Evolutionary conservation across 2,329 filamentous ascomycete genomes (phyloP).

Genomic region (Fusarium secorum): DNA sequence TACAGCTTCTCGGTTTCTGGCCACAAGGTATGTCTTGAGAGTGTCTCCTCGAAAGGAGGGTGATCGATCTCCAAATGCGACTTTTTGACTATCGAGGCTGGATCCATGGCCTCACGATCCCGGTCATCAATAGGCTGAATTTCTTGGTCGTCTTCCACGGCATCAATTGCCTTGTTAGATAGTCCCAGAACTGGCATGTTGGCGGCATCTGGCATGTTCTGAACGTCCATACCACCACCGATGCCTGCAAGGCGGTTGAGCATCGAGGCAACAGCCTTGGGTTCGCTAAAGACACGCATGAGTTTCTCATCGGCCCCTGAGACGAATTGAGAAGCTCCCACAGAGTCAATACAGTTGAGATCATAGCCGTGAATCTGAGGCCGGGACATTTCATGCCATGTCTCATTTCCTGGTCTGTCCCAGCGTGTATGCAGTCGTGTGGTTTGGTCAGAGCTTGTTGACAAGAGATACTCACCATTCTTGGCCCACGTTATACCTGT

Average conservation of each 20-base stretch:
- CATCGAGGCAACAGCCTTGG: conserved; percentile 80
- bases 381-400: conserved; percentile 95
- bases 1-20: conserved; percentile 97
- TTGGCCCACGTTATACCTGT: conserved; percentile 86
- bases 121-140: conserved; percentile 55
- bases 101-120: conserved; percentile 63
- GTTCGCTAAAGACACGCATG: conserved; percentile 93
- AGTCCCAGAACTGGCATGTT: conserved; percentile 94
- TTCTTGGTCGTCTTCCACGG: conserved; percentile 59
- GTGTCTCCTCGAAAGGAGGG: conserved; percentile 87
- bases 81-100: conserved; percentile 63
- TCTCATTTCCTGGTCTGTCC: conserved; percentile 59
- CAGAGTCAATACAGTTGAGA: conserved; percentile 87
- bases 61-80: conserved; percentile 71
- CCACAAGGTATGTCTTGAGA: conserved; percentile 92
- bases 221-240: conserved; percentile 47
- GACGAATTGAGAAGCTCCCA: conserved; percentile 80
- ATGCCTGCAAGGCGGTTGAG: conserved; percentile 74
- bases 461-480: conserved; percentile 83
- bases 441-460: conserved; percentile 91
- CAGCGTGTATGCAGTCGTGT: conserved; percentile 86
- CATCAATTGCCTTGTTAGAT: conserved; percentile 90
- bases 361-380: conserved; percentile 99
- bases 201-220: conserved; percentile 80
- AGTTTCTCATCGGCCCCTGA: conserved; percentile 98